These are phyloP conservation scores for Xylaria multiplex DNA, from an alignment of 2,329 filamentous ascomycete genomes.

Conservation along the genomic window DNA sequence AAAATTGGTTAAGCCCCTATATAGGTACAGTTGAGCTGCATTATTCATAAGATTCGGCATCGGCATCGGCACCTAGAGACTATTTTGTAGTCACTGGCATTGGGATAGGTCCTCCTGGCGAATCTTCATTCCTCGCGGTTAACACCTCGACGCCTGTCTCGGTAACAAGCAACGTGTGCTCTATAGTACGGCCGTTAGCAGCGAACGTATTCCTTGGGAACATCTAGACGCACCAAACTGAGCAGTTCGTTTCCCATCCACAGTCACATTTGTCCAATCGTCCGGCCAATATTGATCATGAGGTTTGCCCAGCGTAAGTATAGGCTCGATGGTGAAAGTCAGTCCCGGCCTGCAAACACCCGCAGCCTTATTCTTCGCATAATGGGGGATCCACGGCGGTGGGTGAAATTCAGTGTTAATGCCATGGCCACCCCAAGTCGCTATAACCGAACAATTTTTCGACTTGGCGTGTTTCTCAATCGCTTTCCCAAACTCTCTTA, in stretches of 20 bases:
- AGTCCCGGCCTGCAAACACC: slow-evolving; percentile 94
- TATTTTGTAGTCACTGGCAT: slow-evolving; percentile 53
- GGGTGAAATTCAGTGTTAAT: slow-evolving; percentile 95
- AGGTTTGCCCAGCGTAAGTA: slow-evolving; percentile 92
- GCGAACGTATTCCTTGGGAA: not conserved
- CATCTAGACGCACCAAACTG: slow-evolving; percentile 80
- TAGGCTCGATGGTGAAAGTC: slow-evolving; percentile 99
- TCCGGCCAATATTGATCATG: slow-evolving; percentile 97
- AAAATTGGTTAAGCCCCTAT: no score
- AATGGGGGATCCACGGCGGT: slow-evolving; percentile 94
- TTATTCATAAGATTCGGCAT: not conserved
- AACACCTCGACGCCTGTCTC: slow-evolving; percentile 85
- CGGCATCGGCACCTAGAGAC: slow-evolving; percentile 22
- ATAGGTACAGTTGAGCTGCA: not conserved
- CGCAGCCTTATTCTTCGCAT: slow-evolving; percentile 97
- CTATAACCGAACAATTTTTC: slow-evolving; percentile 86
- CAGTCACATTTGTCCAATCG: slow-evolving; percentile 95
- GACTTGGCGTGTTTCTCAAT: slow-evolving; percentile 95
- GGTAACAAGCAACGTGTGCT: slow-evolving; percentile 86
- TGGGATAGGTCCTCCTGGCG: slow-evolving; percentile 79
- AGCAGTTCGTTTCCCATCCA: slow-evolving; percentile 87
- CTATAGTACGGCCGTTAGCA: slow-evolving; percentile 51
- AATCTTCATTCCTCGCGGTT: slow-evolving; percentile 76
- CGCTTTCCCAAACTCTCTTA: slow-evolving; percentile 91
- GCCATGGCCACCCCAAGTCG: slow-evolving; percentile 95